Evolutionary conservation across 2,329 filamentous ascomycete species (phyloP), one percentile per base, ranked within the genome.

Genomic region (Paraconiothyrium sp.): DNA sequence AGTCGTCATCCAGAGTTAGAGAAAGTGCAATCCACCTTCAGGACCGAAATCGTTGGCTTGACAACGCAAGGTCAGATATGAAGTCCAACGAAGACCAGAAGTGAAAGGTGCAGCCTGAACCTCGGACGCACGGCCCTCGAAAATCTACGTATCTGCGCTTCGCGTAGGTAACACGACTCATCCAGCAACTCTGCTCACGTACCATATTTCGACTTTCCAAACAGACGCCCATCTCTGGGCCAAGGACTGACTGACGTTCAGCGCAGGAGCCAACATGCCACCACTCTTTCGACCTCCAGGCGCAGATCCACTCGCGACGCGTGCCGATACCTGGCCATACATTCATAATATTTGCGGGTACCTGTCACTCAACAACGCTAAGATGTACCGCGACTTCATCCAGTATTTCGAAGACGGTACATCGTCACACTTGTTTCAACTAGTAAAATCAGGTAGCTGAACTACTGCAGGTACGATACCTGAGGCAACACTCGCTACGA

Each of bases 321-420:
- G 30, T 1, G 39, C 39, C 9, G 24, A 34, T 27, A 55, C 30
- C 16, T 22, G 9, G 52, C 52, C 52, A 9, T 55, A 55, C 27
- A 34, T 55, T 9, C 14, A 55, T 6, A 46, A 55, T 6, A 46
- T 55, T 7, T 55, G 52, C 16, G 24, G n/a, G 7, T 35, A 20
- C 16, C n/a, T 46, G 27, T 34, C 52, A 27, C 39, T 32, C 20
- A 20, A 7, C 10, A 46, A n/a, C 14, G 39, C 43, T 5, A 22
- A 16, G 1, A 9, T 39, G 6, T 57, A 57, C 11, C 44, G 54
- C n/a, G n/a, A n/a, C 27, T 11, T 39, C 43, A 57, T 57, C n/a
- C 27, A 48, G 30, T 37, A 16, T 27, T 57, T 57, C 30, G 54
- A 57, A 44, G 20, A 57, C 24, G 54, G 54, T 57, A 49, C 22